Base-by-base conservation (phyloP, 176 grass and related monocot genomes). In the Areca catechu region DNA sequence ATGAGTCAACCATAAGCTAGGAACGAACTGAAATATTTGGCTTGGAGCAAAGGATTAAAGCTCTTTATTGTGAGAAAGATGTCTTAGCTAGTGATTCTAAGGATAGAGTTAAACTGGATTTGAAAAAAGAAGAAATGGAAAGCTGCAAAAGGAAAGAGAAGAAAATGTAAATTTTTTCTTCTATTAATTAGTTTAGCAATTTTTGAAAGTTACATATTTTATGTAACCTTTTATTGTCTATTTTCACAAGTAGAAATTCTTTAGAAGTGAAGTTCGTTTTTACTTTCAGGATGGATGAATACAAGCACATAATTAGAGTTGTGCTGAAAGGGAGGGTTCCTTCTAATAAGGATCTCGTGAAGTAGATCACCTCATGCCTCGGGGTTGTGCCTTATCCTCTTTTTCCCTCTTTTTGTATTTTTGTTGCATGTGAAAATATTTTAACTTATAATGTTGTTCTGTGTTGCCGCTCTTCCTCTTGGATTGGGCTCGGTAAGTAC, bases 91-190 rank as follows among this genome's bases (percentile, higher is more conserved):
- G 74, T 81, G 77, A 90, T 66, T 72, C 86, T 53, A 80, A 74
- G 50, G 86, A 96, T 55, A 90, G 86, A 63, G 91, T 82, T 54
- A 86, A 77, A 48, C 48, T 96, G 23, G 66, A 69, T 61, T 34
- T 96, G 74, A 90, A 90, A 74, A 90, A 90, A 58, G 83, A 96
- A 61, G 86, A 80, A 1, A 49, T 87, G 68, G 83, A 87, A 69
- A 76, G 21, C n/a, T 74, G 56, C 71, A 82, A 74, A 47, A 64
- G 71, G 56, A 96, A 90, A 66, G 74, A 69, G 34, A 82, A 87
- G 3, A 83, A 90, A 69, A 57, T 96, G 91, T 57, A 90, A 67
- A 76, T 74, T 30, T 22, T 53, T 43, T 77, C 62, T 22, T 71
- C 57, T 70, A 20, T 43, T 14, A 51, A 52, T 74, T 79, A 43